Conservation (phyloP, 495 filamentous ascomycete genomes). For the Aspergillus mulundensis region DNA sequence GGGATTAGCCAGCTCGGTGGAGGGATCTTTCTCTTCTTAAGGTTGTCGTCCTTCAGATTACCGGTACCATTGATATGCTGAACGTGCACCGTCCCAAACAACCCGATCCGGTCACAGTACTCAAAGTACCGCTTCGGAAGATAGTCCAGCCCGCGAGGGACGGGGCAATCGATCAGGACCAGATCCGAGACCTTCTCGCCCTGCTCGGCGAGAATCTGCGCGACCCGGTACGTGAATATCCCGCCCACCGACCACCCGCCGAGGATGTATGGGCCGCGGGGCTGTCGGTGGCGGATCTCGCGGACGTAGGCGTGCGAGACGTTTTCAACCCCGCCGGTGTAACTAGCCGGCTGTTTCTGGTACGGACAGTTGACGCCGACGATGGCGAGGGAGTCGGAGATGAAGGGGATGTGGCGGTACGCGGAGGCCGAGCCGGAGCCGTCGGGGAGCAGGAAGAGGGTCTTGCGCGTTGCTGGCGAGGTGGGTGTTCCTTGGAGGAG, state of each 20-base stretch:
- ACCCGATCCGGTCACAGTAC: not conserved
- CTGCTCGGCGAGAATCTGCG: slow-evolving; percentile 23
- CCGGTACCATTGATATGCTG: too few species aligned
- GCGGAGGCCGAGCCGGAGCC: slow-evolving; percentile 25
- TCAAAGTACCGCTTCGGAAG: not conserved
- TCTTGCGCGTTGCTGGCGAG: slow-evolving; percentile 19
- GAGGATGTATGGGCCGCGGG: slow-evolving; percentile 62
- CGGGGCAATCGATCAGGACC: slow-evolving; percentile 13
- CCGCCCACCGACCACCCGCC: slow-evolving; percentile 54
- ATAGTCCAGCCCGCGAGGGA: not conserved
- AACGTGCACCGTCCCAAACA: too few species aligned
- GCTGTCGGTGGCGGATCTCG: slow-evolving; percentile 62
- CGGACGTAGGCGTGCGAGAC: slow-evolving; percentile 52
- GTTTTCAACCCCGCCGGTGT: not conserved
- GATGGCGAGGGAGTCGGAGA: not conserved
- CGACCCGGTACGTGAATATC: slow-evolving; percentile 36
- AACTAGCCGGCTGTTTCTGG: not conserved
- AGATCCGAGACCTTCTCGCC: slow-evolving; percentile 31
- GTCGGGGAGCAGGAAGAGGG: slow-evolving; percentile 34
- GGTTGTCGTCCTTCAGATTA: too few species aligned
- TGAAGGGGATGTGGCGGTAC: slow-evolving; percentile 5
- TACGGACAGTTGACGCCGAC: slow-evolving; percentile 18
- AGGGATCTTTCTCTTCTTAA: too few species aligned
- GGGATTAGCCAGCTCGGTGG: too few species aligned
- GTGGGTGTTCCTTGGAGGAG: slow-evolving; percentile 32